Percentiles rank a stretch among this genome's conserved stretches.
Conservation (phyloP, 495 filamentous ascomycete species). For the Astrocystis sublimbata region DNA sequence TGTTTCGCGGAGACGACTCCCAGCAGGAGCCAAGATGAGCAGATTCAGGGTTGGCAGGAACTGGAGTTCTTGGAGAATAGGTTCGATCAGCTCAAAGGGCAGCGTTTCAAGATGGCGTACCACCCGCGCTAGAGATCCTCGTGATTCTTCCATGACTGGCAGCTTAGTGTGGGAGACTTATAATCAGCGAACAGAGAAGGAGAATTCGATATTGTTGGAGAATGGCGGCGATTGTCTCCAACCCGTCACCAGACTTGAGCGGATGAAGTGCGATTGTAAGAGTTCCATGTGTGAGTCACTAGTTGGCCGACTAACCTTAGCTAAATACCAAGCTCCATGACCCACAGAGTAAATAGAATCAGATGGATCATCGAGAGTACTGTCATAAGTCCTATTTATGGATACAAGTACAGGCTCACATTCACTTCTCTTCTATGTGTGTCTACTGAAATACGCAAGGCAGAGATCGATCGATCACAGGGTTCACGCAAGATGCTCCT, state of each 20-base stretch:
- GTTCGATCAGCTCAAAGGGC: slow-evolving; percentile 25
- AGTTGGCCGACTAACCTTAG: too few species aligned
- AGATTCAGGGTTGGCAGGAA: slow-evolving; percentile 10
- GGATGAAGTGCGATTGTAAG: neutral
- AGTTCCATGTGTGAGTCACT: neutral
- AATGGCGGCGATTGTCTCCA: neutral
- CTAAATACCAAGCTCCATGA: neutral
- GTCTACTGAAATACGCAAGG: too few species aligned
- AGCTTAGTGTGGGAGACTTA: neutral
- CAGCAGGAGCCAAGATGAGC: neutral
- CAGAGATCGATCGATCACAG: too few species aligned
- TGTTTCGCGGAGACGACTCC: neutral
- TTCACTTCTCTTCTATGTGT: too few species aligned
- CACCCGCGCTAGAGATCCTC: slow-evolving; percentile 2
- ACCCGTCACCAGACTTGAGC: neutral
- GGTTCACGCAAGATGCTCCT: too few species aligned
- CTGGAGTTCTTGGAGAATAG: slow-evolving; percentile 18
- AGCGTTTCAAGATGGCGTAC: slow-evolving; percentile 26
- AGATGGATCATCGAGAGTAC: neutral
- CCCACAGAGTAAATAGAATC: neutral
- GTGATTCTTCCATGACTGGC: neutral
- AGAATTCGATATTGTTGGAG: neutral
- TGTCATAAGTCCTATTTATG: neutral
- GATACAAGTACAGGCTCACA: too few species aligned
- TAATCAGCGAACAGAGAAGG: neutral